phyloP scores from a whole-genome alignment of 2,329 filamentous ascomycete genomes.

The Arachnomyces sp. region DNA sequence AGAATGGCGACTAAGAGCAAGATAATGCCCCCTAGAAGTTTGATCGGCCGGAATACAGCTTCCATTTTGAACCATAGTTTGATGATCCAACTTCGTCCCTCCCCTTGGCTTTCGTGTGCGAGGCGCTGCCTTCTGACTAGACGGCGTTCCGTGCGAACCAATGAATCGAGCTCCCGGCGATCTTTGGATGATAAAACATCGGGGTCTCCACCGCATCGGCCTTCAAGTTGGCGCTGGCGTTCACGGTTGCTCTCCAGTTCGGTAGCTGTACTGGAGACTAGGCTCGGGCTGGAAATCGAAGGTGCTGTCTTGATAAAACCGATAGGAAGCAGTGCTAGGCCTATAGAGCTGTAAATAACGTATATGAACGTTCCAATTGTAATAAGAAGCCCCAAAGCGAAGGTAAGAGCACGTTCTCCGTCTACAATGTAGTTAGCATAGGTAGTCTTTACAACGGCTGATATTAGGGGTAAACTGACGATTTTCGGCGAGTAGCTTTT shows the following conservation, averaged over 20 bases:
- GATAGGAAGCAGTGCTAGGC: slow-evolving; percentile 79
- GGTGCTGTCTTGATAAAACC: slow-evolving; percentile 88
- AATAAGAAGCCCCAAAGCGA: slow-evolving; percentile 79
- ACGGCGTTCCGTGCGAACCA: slow-evolving; percentile 85
- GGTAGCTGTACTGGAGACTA: slow-evolving; percentile 67
- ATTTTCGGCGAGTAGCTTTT: slow-evolving; percentile 71
- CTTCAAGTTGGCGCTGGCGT: slow-evolving; percentile 82
- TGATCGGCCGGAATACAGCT: slow-evolving; percentile 76
- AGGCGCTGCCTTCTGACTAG: slow-evolving; percentile 81
- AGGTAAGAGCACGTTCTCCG: slow-evolving; percentile 85
- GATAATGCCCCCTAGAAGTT: slow-evolving; percentile 74
- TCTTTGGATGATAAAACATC: slow-evolving; percentile 76
- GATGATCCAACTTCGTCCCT: slow-evolving; percentile 66
- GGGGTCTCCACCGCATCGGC: slow-evolving; percentile 67
- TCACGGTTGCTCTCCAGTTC: slow-evolving; percentile 83
- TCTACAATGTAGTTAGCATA: slow-evolving; percentile 36
- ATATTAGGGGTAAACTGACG: slow-evolving; percentile 39
- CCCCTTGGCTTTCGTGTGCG: slow-evolving; percentile 53
- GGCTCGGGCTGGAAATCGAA: slow-evolving; percentile 69
- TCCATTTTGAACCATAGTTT: slow-evolving; percentile 70
- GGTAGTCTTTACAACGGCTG: slow-evolving; percentile 2
- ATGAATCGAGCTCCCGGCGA: slow-evolving; percentile 74
- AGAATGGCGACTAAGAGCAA: slow-evolving; percentile 66
- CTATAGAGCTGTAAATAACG: slow-evolving; percentile 77
- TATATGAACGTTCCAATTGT: slow-evolving; percentile 81